Percentiles rank a stretch among this genome's conserved stretches.
phyloP scores from a whole-genome alignment of 2,329 filamentous ascomycete species.

The Claviceps maximensis region DNA sequence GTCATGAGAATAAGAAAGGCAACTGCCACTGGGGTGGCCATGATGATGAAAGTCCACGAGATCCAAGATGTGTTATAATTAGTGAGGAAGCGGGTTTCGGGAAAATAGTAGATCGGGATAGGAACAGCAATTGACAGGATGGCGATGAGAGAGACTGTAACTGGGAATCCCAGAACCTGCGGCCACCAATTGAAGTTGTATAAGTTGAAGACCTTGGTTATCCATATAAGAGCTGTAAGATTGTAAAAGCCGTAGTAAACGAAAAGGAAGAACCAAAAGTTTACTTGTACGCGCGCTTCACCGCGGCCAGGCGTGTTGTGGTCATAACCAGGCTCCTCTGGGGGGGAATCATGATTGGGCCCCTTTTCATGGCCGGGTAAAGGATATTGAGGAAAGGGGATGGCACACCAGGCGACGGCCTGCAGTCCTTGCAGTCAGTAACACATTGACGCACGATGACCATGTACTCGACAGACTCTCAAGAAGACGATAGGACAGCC shows the following conservation, averaged over 20 bases:
- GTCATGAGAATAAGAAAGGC: constrained; percentile 51
- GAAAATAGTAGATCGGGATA: constrained; percentile 45
- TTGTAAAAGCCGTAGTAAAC: constrained; percentile 60
- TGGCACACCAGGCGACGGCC: constrained; percentile 51
- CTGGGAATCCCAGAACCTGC: constrained; percentile 46
- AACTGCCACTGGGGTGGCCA: constrained; percentile 55
- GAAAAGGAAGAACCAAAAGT: constrained; percentile 60
- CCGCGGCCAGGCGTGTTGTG: constrained; percentile 46
- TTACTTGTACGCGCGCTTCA: constrained; percentile 47
- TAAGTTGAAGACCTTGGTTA: constrained; percentile 59
- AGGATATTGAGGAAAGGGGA: constrained; percentile 52
- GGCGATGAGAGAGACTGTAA: constrained; percentile 50
- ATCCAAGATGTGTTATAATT: constrained; percentile 56
- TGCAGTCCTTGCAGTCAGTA: constrained; percentile 12
- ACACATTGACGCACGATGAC: too few species aligned
- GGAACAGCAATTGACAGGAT: constrained; percentile 45
- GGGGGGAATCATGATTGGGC: constrained; percentile 11
- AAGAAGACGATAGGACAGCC: too few species aligned
- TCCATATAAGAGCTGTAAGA: constrained; percentile 53
- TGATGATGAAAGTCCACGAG: constrained; percentile 55
- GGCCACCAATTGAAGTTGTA: constrained; percentile 64
- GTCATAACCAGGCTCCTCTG: constrained; percentile 5
- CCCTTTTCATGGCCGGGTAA: constrained; percentile 31
- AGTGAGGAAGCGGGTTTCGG: constrained; percentile 39
- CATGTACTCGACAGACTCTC: too few species aligned